phyloP scores from a whole-genome alignment of 2,329 filamentous ascomycete species.

The Phialocephala subalpina region DNA sequence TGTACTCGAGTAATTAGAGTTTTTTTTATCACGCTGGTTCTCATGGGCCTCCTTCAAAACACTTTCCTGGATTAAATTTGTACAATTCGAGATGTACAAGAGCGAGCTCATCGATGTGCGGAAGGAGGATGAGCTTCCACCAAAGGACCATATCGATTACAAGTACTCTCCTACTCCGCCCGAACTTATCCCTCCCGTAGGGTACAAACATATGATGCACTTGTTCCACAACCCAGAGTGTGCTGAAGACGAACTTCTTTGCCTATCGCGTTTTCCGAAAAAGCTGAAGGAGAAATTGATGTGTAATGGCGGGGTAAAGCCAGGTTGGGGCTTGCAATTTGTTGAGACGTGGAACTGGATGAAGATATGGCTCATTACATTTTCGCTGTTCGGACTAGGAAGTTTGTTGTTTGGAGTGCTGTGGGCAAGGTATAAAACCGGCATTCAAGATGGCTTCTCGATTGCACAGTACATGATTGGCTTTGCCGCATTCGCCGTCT shows the following conservation, averaged over 20 bases:
- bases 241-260: conserved; percentile 24
- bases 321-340: conserved; percentile 37
- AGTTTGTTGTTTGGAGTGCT: conserved; percentile 32
- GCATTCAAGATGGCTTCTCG: conserved; percentile 35
- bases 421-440: conserved; percentile 28
- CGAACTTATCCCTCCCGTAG: conserved; percentile 33
- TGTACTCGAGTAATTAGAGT: no score
- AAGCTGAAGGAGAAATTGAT: conserved; percentile 34
- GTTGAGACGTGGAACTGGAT: conserved; percentile 32
- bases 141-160: conserved; percentile 29
- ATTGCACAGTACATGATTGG: conserved; percentile 35
- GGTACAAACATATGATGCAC: conserved; percentile 33
- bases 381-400: conserved; percentile 30
- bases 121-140: conserved; percentile 33
- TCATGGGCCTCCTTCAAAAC: conserved; percentile 26
- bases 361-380: conserved; percentile 30
- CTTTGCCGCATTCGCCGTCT: conserved; percentile 29
- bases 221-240: conserved; percentile 30
- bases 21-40: no score
- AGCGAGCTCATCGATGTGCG: conserved; percentile 32
- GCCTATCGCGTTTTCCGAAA: conserved; percentile 34
- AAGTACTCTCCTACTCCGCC: conserved; percentile 30
- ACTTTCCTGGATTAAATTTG: conserved; percentile 35
- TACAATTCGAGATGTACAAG: conserved; percentile 31
- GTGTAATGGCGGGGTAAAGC: conserved; percentile 27